Percentiles rank a stretch among this genome's conserved stretches.
Evolutionary conservation across 2,329 filamentous ascomycete genomes (phyloP).

Genomic region (Didymella sp.): DNA sequence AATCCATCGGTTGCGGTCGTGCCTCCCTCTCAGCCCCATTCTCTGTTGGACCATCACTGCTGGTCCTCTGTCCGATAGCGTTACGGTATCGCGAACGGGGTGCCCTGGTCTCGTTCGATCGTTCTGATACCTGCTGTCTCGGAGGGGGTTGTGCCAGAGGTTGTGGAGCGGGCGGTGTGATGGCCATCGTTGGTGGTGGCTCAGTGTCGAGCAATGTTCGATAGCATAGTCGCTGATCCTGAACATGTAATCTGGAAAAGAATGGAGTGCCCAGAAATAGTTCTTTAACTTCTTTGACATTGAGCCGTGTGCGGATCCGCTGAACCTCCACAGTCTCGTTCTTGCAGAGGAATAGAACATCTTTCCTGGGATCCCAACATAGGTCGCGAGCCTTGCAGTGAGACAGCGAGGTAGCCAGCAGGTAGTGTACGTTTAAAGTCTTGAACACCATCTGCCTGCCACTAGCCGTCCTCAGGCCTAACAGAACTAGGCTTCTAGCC

Average conservation of each 20-base stretch:
- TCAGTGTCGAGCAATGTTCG: conserved; percentile 34
- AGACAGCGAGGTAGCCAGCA: conserved; percentile 36
- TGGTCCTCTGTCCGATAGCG: conserved; percentile 11
- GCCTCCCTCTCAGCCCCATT: neutral
- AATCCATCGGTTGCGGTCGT: neutral
- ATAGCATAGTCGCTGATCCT: conserved; percentile 40
- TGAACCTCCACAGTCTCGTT: conserved; percentile 35
- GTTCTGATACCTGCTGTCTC: neutral
- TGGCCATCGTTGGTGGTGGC: conserved; percentile 32
- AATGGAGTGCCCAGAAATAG: conserved; percentile 40
- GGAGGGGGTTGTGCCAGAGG: neutral
- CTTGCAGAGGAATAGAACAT: conserved; percentile 41
- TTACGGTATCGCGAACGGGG: conserved; percentile 27
- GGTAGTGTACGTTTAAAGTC: conserved; percentile 40
- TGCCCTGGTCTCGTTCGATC: conserved; percentile 3
- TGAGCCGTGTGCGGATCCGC: conserved; percentile 32
- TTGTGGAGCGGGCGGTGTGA: conserved; percentile 28
- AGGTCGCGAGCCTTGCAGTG: conserved; percentile 36
- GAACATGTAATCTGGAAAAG: conserved; percentile 29
- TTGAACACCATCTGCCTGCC: conserved; percentile 37
- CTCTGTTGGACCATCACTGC: neutral
- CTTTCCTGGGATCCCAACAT: conserved; percentile 40
- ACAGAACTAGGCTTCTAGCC: conserved; percentile 33
- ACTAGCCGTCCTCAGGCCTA: conserved; percentile 32
- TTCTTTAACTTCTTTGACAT: conserved; percentile 32